Conservation (phyloP, 2,329 filamentous ascomycete genomes). For the Sodiomyces alkalinus region DNA sequence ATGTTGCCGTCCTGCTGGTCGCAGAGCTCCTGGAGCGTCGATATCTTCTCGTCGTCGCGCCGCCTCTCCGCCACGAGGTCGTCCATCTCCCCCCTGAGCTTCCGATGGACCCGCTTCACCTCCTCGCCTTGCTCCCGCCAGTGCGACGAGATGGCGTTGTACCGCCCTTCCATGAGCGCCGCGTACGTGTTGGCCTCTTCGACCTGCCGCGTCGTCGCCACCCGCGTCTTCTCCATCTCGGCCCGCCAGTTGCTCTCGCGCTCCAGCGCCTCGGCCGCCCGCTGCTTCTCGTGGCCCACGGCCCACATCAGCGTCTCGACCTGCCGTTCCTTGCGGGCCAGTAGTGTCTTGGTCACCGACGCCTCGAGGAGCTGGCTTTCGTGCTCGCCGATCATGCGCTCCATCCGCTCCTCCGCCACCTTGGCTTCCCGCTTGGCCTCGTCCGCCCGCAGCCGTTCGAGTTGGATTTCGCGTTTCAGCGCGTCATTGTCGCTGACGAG, state of each 20-base stretch:
- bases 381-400: conserved; percentile 51
- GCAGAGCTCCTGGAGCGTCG: conserved; percentile 49
- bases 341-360: conserved; percentile 53
- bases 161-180: conserved; percentile 53
- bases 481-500: conserved; percentile 69
- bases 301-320: conserved; percentile 51
- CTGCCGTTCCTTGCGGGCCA: conserved; percentile 60
- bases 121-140: conserved; percentile 52
- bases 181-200: conserved; percentile 51
- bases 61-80: conserved; percentile 37
- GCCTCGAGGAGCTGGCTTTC: conserved; percentile 55
- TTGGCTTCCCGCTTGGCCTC: conserved; percentile 55
- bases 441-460: conserved; percentile 49
- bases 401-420: conserved; percentile 56
- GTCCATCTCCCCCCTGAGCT: conserved; percentile 37
- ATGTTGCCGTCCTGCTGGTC: conserved; percentile 61
- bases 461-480: conserved; percentile 56
- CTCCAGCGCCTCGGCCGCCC: conserved; percentile 41
- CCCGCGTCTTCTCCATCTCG: conserved; percentile 46
- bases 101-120: conserved; percentile 34
- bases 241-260: conserved; percentile 46
- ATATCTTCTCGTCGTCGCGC: conserved; percentile 47
- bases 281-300: conserved; percentile 48
- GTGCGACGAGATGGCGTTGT: conserved; percentile 50
- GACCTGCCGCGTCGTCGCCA: conserved; percentile 45